Base-by-base conservation (phyloP, 352 stramenopile species). In the Phytophthora foliorum region DNA sequence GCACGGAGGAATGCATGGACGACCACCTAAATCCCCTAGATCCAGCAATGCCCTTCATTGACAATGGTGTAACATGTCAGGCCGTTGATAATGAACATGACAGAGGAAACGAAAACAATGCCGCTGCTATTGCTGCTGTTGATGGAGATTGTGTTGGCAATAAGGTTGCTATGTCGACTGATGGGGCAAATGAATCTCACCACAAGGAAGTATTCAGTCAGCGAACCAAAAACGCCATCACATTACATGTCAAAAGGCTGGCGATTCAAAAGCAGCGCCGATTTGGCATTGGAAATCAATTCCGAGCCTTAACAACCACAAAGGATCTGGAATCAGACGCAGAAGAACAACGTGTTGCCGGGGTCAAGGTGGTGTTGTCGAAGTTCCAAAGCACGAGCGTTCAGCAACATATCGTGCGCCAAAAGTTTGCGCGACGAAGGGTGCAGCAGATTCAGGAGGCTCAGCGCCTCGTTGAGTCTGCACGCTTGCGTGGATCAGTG, bases 361-460 rank as follows among this genome's bases (percentile, higher is more conserved):
- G 34, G 2, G 44, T 39, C 13, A 69, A 59, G 41, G 29, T 59
- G 1, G 11, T 76, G 25, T 89, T 78, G 80, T 80, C 70, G 11
- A 75, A 78, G 22, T 81, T 86, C 46, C 85, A 91, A 45, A 80
- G 52, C 57, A 80, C 80, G 51, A 90, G 80, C 21, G 81, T 90
- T 32, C 65, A 82, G 25, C 73, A 72, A 16, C 85, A 93, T 51
- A 85, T 93, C 7, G 69, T 59, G 21, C 78, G 83, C 2, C 82
- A 93, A 71, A 69, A 71, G 3, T 72, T 78, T 24, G 84, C 85
- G 0, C 68, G 81, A 14, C 32, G 58, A 16, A 60, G 59, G 14
- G 27, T 52, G 5, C 36, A 74, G 21, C 71, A 86, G 29, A 63
- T 73, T 19, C 50, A 65, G 34, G 52, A 69, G 0, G 46, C 62